Evolutionary conservation across 495 filamentous ascomycete genomes (phyloP).

Genomic region (Ramalina intermedia): DNA sequence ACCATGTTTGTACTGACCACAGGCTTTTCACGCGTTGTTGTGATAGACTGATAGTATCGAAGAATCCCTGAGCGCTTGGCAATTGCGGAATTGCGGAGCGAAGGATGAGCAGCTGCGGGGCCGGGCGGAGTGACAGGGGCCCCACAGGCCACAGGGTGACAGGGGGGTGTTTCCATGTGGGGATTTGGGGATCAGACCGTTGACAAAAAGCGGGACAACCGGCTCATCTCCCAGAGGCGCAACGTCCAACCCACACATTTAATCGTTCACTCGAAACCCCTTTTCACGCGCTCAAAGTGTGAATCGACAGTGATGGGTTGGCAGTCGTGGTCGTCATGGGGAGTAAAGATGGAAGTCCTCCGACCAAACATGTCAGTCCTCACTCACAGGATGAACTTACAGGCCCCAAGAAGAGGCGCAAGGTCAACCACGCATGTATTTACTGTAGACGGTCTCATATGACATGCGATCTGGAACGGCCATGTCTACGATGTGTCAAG

Average conservation of each 20-base stretch:
- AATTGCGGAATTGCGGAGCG: no score
- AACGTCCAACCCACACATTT: neutral
- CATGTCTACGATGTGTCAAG: slow-evolving; percentile 95
- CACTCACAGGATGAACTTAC: slow-evolving; percentile 21
- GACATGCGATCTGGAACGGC: slow-evolving; percentile 98
- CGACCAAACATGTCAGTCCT: slow-evolving; percentile 5
- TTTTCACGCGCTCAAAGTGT: neutral
- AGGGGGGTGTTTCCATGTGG: no score
- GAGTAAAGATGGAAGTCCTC: slow-evolving; percentile 10
- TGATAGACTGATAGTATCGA: no score
- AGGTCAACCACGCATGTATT: slow-evolving; percentile 99
- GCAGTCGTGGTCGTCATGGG: slow-evolving; percentile 3
- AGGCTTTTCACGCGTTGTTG: no score
- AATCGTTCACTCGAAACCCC: neutral
- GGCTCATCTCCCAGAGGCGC: neutral
- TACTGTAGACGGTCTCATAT: slow-evolving; percentile 99
- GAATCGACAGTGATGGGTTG: slow-evolving; percentile 6
- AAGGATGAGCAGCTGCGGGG: neutral
- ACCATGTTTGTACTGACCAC: no score
- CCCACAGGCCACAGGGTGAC: no score
- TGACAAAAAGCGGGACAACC: neutral
- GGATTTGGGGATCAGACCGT: no score
- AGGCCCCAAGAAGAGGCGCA: slow-evolving; percentile 88
- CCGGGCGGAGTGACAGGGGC: no score
- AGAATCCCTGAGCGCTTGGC: no score